phyloP scores from a whole-genome alignment of 495 filamentous ascomycete genomes.

The Xylaria bambusicola region DNA sequence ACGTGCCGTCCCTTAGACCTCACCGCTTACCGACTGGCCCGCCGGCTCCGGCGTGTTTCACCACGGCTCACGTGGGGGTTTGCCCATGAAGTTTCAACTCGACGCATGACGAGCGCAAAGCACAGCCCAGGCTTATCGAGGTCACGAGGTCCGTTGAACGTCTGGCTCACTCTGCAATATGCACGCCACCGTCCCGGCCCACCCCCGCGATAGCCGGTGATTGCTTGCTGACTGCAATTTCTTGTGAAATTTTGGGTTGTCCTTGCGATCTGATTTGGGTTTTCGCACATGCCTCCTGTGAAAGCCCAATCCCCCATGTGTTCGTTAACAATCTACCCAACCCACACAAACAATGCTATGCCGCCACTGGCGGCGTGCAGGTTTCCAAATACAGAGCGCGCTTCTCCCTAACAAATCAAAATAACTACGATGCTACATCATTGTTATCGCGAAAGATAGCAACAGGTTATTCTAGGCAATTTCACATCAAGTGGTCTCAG shows the following conservation, averaged over 20 bases:
- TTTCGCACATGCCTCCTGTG: constrained; percentile 11
- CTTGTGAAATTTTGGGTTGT: not conserved
- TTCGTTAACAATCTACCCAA: not conserved
- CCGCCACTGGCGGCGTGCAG: constrained; percentile 12
- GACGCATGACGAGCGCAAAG: not conserved
- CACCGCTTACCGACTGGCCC: constrained; percentile 16
- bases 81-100: constrained; percentile 5
- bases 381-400: not conserved
- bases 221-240: constrained; percentile 11
- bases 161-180: constrained; percentile 13
- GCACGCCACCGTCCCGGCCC: constrained; percentile 7
- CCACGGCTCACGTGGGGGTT: constrained; percentile 19
- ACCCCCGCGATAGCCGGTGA: not conserved
- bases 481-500: no score
- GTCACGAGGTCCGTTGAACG: constrained; percentile 20
- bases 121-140: constrained; percentile 8
- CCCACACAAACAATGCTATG: not conserved
- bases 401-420: no score
- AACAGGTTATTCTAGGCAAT: no score
- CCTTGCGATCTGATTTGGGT: constrained; percentile 7
- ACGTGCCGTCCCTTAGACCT: not conserved
- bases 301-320: constrained; percentile 12
- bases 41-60: constrained; percentile 20
- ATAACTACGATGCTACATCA: no score
- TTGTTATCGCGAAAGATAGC: no score